These are phyloP conservation scores for Elongisporangium anandrum DNA, from an alignment of 352 stramenopile genomes.

Conservation along the genomic window DNA sequence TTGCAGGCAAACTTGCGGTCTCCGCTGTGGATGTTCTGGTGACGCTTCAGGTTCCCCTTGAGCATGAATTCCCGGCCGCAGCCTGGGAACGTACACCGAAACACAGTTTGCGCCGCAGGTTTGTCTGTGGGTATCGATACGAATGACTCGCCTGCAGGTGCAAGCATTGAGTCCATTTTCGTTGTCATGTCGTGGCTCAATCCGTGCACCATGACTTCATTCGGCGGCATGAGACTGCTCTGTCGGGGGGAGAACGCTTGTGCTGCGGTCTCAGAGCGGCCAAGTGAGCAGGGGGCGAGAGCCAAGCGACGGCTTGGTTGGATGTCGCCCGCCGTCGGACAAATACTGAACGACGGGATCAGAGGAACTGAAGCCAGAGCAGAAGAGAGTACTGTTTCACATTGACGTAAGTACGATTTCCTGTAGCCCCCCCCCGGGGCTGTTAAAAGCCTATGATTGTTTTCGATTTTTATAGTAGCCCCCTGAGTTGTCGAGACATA, in stretches of 20 bases:
- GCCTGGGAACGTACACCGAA: constrained; percentile 44
- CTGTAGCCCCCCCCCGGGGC: too few species aligned
- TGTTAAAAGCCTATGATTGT: background rate
- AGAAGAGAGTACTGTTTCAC: background rate
- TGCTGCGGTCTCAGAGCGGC: background rate
- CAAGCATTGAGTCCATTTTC: background rate
- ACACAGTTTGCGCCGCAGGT: constrained; percentile 13
- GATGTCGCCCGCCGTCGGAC: background rate
- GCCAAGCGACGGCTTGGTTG: background rate
- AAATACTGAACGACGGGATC: background rate
- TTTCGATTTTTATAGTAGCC: background rate
- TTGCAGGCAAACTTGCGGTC: constrained; percentile 58
- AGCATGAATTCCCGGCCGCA: constrained; percentile 55
- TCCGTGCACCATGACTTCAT: background rate
- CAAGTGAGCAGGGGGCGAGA: background rate
- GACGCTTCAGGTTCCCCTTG: constrained; percentile 63
- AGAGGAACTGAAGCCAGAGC: background rate
- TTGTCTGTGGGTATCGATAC: background rate
- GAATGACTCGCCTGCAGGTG: background rate
- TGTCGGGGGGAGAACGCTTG: background rate
- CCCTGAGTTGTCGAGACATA: background rate
- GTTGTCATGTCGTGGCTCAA: background rate
- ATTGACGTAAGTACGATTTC: background rate
- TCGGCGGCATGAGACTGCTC: background rate
- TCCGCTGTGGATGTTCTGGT: constrained; percentile 54